Conservation (phyloP, 225 moss, liverwort and hornwort species). For the Sphagnum contortum region DNA sequence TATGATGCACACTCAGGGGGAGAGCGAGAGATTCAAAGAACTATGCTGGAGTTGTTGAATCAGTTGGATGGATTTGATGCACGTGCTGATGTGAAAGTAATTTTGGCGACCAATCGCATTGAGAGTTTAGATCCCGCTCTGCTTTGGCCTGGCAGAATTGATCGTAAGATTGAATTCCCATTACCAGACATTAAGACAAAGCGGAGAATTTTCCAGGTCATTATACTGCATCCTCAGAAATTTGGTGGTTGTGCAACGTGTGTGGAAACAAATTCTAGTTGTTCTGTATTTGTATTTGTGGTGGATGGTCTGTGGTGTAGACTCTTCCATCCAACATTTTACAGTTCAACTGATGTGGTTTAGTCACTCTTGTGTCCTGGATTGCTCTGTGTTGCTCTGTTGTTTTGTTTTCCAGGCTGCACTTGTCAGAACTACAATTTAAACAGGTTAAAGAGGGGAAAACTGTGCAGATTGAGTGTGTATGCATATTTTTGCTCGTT, state of each 20-base stretch:
- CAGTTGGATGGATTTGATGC: constrained; percentile 98
- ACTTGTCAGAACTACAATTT: too few species aligned
- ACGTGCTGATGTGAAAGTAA: constrained; percentile 93
- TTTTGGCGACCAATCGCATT: constrained; percentile 95
- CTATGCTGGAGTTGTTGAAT: constrained; percentile 97
- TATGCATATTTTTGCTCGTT: not conserved
- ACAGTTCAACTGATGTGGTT: constrained; percentile 12
- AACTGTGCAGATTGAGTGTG: not conserved
- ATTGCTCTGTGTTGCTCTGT: too few species aligned
- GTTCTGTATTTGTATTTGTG: not conserved
- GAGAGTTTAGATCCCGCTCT: constrained; percentile 95
- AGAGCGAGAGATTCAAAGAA: constrained; percentile 95
- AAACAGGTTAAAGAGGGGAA: too few species aligned
- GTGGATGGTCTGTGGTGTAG: not conserved
- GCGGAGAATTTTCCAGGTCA: constrained; percentile 92
- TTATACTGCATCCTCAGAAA: not conserved
- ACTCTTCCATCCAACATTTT: constrained; percentile 25
- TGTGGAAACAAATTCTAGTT: not conserved
- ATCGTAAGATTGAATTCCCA: constrained; percentile 99
- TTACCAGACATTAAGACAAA: constrained; percentile 87
- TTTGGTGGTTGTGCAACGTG: too few species aligned
- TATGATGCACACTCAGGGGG: constrained; percentile 97
- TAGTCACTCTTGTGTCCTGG: too few species aligned
- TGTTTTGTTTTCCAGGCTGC: too few species aligned
- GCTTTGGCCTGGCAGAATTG: constrained; percentile 89